These are phyloP conservation scores for Fusarium guadeloupense DNA, from an alignment of 2,329 filamentous ascomycete species.

Conservation along the genomic window DNA sequence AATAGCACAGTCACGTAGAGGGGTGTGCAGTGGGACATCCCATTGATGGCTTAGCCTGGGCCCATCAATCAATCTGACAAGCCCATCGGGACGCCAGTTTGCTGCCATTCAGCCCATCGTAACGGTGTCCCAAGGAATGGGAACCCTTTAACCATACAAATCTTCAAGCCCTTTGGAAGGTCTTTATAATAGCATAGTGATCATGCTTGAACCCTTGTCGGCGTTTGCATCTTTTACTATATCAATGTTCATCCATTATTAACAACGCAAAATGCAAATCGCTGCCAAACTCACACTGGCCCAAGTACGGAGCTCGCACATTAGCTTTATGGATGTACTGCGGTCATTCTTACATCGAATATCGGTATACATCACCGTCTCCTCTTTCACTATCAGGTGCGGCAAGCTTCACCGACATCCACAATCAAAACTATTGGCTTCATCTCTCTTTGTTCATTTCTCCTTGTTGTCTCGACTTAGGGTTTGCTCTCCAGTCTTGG, in stretches of 20 bases:
- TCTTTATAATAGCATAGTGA: neutral
- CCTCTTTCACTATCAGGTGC: neutral
- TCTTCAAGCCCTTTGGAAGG: neutral
- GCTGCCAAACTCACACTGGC: neutral
- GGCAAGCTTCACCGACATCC: slow-evolving; percentile 7
- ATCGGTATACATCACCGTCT: neutral
- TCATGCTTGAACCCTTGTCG: neutral
- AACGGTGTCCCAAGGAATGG: slow-evolving; percentile 19
- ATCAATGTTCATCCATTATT: neutral
- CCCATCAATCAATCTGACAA: slow-evolving; percentile 14
- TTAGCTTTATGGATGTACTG: slow-evolving; percentile 3
- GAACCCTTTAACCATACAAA: neutral
- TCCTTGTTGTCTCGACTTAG: slow-evolving; percentile 11
- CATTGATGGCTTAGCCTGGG: neutral
- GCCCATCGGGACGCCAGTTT: slow-evolving; percentile 5
- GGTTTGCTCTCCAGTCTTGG: slow-evolving; percentile 13
- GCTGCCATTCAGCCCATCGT: slow-evolving; percentile 20
- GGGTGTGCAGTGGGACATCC: neutral
- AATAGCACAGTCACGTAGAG: neutral
- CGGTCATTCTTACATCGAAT: slow-evolving; percentile 5
- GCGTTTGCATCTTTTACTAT: neutral
- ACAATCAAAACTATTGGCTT: slow-evolving; percentile 1
- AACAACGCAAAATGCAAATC: no score
- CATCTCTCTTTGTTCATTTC: slow-evolving; percentile 7
- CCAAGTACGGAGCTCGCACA: neutral